Conservation (phyloP, 371 early-diverging fungal species). For the Lichtheimia ramosa region DNA sequence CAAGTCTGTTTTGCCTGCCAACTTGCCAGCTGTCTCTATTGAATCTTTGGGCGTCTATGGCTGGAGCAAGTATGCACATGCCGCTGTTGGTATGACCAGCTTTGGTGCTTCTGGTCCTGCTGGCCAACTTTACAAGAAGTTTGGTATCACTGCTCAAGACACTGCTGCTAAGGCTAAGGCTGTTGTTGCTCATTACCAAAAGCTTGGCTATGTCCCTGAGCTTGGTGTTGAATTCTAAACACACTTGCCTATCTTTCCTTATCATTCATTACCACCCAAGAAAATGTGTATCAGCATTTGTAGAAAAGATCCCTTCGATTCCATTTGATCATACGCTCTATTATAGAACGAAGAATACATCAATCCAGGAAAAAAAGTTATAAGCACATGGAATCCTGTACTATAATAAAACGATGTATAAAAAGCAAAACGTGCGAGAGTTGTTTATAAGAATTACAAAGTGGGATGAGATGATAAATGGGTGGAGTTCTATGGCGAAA, state of each 20-base stretch:
- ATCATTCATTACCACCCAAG: neutral
- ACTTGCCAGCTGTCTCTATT: constrained; percentile 80
- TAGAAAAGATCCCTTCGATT: neutral
- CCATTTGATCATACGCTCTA: too few species aligned
- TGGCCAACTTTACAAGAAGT: constrained; percentile 78
- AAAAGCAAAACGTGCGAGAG: too few species aligned
- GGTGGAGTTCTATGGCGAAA: too few species aligned
- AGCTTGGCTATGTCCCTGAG: constrained; percentile 51
- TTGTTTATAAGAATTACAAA: neutral
- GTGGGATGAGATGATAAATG: too few species aligned
- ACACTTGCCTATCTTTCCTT: neutral
- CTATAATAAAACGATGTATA: too few species aligned
- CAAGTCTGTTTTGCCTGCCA: constrained; percentile 73
- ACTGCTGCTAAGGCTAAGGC: constrained; percentile 80
- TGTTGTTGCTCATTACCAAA: constrained; percentile 74
- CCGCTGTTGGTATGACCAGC: constrained; percentile 20
- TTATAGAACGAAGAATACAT: neutral
- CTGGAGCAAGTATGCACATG: constrained; percentile 88
- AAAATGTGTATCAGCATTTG: neutral
- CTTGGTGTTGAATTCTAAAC: constrained; percentile 38
- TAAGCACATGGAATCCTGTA: too few species aligned
- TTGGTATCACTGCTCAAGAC: constrained; percentile 78
- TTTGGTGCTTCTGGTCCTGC: constrained; percentile 61
- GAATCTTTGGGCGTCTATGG: constrained; percentile 91
- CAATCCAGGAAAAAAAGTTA: neutral